Evolutionary conservation across 2,329 filamentous ascomycete genomes (phyloP).

Genomic region (Colletotrichum tropicicola): DNA sequence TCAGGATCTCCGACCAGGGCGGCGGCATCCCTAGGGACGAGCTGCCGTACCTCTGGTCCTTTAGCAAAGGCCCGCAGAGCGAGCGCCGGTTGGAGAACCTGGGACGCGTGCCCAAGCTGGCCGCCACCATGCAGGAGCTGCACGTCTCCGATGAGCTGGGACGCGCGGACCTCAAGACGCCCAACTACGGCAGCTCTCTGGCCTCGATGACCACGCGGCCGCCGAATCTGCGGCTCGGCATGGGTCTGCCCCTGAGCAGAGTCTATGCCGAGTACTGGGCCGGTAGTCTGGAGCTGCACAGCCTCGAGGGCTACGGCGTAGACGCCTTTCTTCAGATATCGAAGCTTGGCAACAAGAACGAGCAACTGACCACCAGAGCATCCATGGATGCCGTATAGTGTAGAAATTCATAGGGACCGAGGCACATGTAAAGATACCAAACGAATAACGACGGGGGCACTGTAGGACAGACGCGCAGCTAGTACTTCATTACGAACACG

Average conservation of each 20-base stretch:
- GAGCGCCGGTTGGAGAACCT: slow-evolving; percentile 85
- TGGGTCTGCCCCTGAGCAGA: slow-evolving; percentile 91
- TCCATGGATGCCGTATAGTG: slow-evolving; percentile 77
- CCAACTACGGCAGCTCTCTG: slow-evolving; percentile 70
- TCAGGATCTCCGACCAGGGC: slow-evolving; percentile 94
- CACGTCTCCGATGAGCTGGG: slow-evolving; percentile 56
- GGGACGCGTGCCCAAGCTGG: slow-evolving; percentile 86
- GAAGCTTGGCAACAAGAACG: slow-evolving; percentile 97
- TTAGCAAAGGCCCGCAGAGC: slow-evolving; percentile 89
- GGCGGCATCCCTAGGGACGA: slow-evolving; percentile 89
- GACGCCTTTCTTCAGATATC: slow-evolving; percentile 97
- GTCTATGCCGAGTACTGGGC: slow-evolving; percentile 99
- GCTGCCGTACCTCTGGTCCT: slow-evolving; percentile 93
- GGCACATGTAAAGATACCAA: slow-evolving; percentile 29
- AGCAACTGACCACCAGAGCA: slow-evolving; percentile 83
- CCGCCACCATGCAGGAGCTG: slow-evolving; percentile 92
- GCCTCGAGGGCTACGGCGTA: slow-evolving; percentile 92
- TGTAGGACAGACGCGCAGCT: not conserved
- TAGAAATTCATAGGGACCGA: not conserved
- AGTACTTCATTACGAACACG: slow-evolving; percentile 17
- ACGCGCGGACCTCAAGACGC: slow-evolving; percentile 51
- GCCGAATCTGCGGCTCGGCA: slow-evolving; percentile 87
- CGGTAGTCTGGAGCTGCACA: slow-evolving; percentile 89
- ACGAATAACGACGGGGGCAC: slow-evolving; percentile 2
- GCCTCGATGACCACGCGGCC: slow-evolving; percentile 83